Conservation (phyloP, 2,329 filamentous ascomycete species). For the Fusarium foetens region DNA sequence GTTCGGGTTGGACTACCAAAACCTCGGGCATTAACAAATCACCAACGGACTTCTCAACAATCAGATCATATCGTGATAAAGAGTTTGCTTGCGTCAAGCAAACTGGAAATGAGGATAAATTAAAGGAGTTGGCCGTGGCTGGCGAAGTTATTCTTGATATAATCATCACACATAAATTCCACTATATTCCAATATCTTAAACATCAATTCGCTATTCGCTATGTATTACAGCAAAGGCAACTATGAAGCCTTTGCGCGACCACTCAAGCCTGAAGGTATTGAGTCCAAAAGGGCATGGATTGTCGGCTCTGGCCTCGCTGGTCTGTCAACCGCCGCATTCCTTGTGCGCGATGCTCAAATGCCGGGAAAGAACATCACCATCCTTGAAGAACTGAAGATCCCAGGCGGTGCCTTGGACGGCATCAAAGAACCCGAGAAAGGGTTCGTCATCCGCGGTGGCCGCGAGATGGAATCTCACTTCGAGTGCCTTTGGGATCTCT, state of each 20-base stretch:
- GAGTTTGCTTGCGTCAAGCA: not conserved
- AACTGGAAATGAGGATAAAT: not conserved
- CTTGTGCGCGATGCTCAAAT: constrained; percentile 7
- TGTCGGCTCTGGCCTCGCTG: not conserved
- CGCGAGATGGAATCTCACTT: constrained; percentile 10
- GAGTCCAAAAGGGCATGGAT: constrained; percentile 1
- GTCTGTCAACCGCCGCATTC: not conserved
- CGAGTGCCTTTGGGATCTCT: constrained; percentile 3
- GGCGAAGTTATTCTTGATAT: not conserved
- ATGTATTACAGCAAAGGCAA: constrained; percentile 6
- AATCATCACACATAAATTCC: not conserved
- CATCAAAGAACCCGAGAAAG: not conserved
- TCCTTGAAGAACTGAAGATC: constrained; percentile 2
- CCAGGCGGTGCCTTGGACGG: not conserved
- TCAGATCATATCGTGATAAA: not conserved
- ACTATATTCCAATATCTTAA: not conserved
- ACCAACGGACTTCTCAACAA: not conserved
- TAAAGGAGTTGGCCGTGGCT: not conserved
- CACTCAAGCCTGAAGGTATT: not conserved
- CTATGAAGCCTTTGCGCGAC: constrained; percentile 1
- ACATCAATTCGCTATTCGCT: not conserved
- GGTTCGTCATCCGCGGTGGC: not conserved
- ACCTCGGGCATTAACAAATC: not conserved
- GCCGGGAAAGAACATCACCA: constrained; percentile 1
- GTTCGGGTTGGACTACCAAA: not conserved